Evolutionary conservation across 208 protist genomes (phyloP), one percentile per base, ranked within the genome.

Genomic region (Leishmania martiniquensis): DNA sequence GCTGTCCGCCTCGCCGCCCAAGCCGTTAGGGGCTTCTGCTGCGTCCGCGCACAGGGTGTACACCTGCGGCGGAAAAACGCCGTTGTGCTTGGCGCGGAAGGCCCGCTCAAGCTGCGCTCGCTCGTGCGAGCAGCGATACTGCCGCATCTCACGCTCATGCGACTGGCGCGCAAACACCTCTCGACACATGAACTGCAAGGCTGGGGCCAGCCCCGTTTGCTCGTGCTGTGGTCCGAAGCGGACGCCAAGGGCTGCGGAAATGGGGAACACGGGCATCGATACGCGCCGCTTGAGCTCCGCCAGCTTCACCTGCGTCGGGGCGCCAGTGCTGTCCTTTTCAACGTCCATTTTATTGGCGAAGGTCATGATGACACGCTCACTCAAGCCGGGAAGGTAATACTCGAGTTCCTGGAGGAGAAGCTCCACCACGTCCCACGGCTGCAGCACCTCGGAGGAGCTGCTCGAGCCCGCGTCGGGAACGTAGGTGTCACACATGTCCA

Each of bases 321-420:
- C 76, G 5, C 94, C 93, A 6, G 72, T 52, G 42, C 62, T 78
- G 73, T 97, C 96, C 32, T 72, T 81, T 39, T 89, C 81, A 0
- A 95, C 47, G 79, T 98, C 96, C 94, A 97, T 98, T 81, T 98
- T 98, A 81, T 97, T 98, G 4, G 92, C 94, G 51, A 96, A 93
- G 44, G 96, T 81, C 88, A 97, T 95, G 57, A 97, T 78, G 45
- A 90, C 94, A 20, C 88, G 80, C 54, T 88, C 85, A 45, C 89
- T 94, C 44, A 97, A 77, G 6, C 85, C 79, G 1, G 89, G 87
- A 9, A 92, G 77, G 79, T 97, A 98, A 84, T 97, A 98, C 76
- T 97, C 92, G 29, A 97, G 77, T 84, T 98, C 94, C 32, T 86
- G 59, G 59, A 88, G 81, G 45, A 98, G 85, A 22, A 82, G 80